Conservation (phyloP, 1,284 basidiomycete genomes). For the Coniophora puteana region DNA sequence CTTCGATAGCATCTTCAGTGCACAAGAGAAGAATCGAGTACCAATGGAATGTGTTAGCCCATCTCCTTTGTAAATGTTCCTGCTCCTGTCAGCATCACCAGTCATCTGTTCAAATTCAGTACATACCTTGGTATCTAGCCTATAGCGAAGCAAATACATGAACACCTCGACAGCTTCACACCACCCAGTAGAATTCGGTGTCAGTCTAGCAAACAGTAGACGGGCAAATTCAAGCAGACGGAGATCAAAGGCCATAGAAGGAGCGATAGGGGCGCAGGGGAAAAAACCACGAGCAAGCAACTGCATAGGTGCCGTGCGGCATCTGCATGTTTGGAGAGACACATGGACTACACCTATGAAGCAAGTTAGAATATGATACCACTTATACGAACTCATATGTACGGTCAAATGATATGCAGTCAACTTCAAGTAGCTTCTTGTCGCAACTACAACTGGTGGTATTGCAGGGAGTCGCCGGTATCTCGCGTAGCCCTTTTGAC, state of each 20-base stretch:
- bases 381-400: neutral
- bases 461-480: too few relatives aligned
- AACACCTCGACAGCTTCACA: conserved; percentile 17
- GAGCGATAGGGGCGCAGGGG: conserved; percentile 17
- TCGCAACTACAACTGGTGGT: neutral
- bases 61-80: too few relatives aligned
- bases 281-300: conserved; percentile 18
- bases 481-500: neutral
- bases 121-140: conserved; percentile 11
- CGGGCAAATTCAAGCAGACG: conserved; percentile 17
- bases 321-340: conserved; percentile 8
- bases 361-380: neutral
- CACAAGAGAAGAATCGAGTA: too few relatives aligned
- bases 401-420: conserved; percentile 1
- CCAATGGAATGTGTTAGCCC: too few relatives aligned
- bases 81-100: too few relatives aligned
- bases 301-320: conserved; percentile 16
- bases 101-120: neutral
- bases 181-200: conserved; percentile 22
- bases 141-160: conserved; percentile 11
- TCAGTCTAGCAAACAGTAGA: conserved; percentile 15
- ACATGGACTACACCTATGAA: neutral
- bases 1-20: too few relatives aligned
- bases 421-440: neutral
- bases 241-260: conserved; percentile 22